These are phyloP conservation scores for Aspergillus sparsus DNA, from an alignment of 495 filamentous ascomycete genomes.

Conservation along the genomic window DNA sequence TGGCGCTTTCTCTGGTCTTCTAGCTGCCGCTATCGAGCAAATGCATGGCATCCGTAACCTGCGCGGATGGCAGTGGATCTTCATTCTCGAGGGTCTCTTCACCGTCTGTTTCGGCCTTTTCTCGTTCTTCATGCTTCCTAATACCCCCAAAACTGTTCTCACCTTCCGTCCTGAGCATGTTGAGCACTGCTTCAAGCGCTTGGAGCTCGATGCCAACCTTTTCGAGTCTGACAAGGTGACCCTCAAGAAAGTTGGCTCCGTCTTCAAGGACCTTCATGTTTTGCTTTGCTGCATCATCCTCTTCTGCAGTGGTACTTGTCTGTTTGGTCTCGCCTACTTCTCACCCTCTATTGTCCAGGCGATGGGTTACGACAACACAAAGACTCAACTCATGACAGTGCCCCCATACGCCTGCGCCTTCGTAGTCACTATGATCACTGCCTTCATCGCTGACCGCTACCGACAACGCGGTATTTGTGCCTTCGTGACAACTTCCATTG, in stretches of 20 bases:
- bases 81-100: slow-evolving; percentile 20
- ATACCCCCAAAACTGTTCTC: neutral
- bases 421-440: slow-evolving; percentile 15
- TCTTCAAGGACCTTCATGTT: slow-evolving; percentile 11
- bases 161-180: slow-evolving; percentile 13
- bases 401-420: slow-evolving; percentile 16
- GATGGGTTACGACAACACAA: slow-evolving; percentile 10
- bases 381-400: slow-evolving; percentile 13
- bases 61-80: slow-evolving; percentile 20
- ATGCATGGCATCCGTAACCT: slow-evolving; percentile 19
- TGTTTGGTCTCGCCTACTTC: slow-evolving; percentile 21
- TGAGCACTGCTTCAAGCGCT: slow-evolving; percentile 7
- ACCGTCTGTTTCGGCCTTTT: slow-evolving; percentile 21
- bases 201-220: slow-evolving; percentile 13
- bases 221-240: slow-evolving; percentile 11
- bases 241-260: slow-evolving; percentile 8
- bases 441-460: slow-evolving; percentile 17
- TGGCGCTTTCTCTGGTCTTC: slow-evolving; percentile 16
- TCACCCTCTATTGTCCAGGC: slow-evolving; percentile 17
- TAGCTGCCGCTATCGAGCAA: slow-evolving; percentile 19
- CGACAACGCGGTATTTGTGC: slow-evolving; percentile 13
- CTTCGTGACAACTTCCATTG: slow-evolving; percentile 14
- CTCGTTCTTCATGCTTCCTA: slow-evolving; percentile 12
- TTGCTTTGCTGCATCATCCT: neutral
- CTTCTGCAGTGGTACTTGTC: slow-evolving; percentile 15